Percentiles rank a stretch among this genome's conserved stretches.
phyloP scores from a whole-genome alignment of 1,139 yeast species.

The Petasospora rhodanensis region DNA sequence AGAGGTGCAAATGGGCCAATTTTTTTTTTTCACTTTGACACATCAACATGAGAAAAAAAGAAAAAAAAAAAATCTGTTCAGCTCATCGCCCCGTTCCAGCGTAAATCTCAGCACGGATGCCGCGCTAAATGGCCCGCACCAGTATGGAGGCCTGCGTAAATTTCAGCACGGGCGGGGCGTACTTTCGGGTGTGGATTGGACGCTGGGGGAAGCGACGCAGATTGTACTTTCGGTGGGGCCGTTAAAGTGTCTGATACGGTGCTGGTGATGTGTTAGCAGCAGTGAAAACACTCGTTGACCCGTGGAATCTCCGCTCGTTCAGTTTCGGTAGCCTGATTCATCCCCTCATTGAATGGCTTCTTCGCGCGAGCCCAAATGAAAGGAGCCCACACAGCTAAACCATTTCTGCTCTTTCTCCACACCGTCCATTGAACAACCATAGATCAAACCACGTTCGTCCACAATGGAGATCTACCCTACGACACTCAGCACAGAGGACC shows the following conservation, averaged over 20 bases:
- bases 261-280: no score
- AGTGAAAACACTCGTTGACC: no score
- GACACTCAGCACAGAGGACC: background rate
- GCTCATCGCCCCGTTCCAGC: slow-evolving; percentile 9
- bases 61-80: slow-evolving; percentile 1
- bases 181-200: no score
- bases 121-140: background rate
- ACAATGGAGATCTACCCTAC: background rate
- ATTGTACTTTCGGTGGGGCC: background rate
- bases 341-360: no score
- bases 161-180: slow-evolving; percentile 1
- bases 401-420: background rate
- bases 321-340: no score
- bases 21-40: slow-evolving; percentile 2
- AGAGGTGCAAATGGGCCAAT: slow-evolving; percentile 2
- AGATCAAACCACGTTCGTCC: background rate
- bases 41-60: slow-evolving; percentile 1
- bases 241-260: background rate
- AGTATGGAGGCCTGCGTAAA: slow-evolving; percentile 1
- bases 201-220: background rate
- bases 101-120: slow-evolving; percentile 3
- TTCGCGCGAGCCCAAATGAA: no score
- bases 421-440: background rate
- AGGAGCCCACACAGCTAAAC: no score
- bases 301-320: no score